These are phyloP conservation scores for Trichoderma atroviride DNA, from an alignment of 2,329 filamentous ascomycete species.

Conservation along the genomic window DNA sequence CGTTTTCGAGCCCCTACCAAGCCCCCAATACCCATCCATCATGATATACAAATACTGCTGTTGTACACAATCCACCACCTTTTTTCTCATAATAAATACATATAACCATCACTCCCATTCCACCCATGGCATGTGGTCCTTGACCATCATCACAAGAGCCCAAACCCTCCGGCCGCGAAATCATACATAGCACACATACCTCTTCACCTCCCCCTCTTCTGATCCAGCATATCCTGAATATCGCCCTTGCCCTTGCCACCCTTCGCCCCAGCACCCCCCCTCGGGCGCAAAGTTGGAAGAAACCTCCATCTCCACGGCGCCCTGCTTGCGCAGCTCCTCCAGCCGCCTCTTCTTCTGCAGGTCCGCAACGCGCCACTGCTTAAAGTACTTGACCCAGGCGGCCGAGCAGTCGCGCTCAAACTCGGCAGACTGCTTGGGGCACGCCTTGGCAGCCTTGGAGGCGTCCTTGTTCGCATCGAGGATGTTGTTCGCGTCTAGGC, in stretches of 20 bases:
- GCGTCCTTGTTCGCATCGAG: constrained; percentile 63
- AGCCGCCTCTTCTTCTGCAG: constrained; percentile 80
- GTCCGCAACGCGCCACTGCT: constrained; percentile 93
- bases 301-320: constrained; percentile 63
- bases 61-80: not conserved
- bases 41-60: constrained; percentile 18
- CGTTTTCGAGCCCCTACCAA: not conserved
- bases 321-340: constrained; percentile 72
- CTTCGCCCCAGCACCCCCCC: constrained; percentile 37
- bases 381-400: constrained; percentile 98
- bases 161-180: not conserved
- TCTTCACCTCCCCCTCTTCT: constrained; percentile 37
- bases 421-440: constrained; percentile 47
- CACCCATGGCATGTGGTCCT: not conserved
- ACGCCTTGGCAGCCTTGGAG: constrained; percentile 45
- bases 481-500: constrained; percentile 80
- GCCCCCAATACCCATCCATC: not conserved
- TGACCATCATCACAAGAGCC: not conserved
- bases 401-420: constrained; percentile 86
- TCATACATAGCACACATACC: not conserved
- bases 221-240: constrained; percentile 46
- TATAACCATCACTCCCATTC: not conserved
- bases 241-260: constrained; percentile 41
- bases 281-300: constrained; percentile 43
- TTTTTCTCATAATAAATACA: not conserved